Conservation (phyloP, 768 basidiomycete genomes). For the Serendipita vermifera region DNA sequence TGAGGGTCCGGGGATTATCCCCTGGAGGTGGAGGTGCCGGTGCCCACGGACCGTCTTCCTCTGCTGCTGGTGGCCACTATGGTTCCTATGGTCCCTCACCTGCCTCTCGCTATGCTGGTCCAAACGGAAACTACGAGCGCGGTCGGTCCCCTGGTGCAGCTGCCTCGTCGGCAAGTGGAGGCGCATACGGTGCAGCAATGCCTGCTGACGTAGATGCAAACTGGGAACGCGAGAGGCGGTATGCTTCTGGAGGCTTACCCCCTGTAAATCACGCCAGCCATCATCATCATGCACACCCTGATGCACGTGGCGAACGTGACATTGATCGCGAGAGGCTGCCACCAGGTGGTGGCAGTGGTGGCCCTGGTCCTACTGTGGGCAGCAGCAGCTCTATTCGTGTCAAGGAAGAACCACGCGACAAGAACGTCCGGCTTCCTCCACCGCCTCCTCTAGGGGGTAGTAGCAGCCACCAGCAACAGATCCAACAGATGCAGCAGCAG, state of each 20-base stretch:
- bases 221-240: not conserved
- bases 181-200: not conserved
- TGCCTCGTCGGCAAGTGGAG: conserved; percentile 1
- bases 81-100: not conserved
- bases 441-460: not conserved
- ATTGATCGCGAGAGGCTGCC: too few relatives aligned
- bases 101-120: not conserved
- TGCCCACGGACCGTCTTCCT: not conserved
- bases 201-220: not conserved
- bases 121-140: not conserved
- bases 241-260: not conserved
- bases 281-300: not conserved
- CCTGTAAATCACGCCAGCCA: not conserved
- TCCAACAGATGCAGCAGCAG: not conserved
- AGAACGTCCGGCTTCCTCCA: not conserved
- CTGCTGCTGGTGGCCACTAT: conserved; percentile 6
- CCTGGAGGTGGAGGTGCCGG: not conserved
- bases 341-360: not conserved
- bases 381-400: not conserved
- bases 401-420: not conserved
- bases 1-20: not conserved
- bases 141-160: not conserved
- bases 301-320: too few relatives aligned
- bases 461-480: not conserved
- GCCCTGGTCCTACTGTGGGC: too few relatives aligned